Percentiles rank a stretch among this genome's conserved stretches.
These are phyloP conservation scores for Claviceps paspali DNA, from an alignment of 2,329 filamentous ascomycete species.

Conservation along the genomic window DNA sequence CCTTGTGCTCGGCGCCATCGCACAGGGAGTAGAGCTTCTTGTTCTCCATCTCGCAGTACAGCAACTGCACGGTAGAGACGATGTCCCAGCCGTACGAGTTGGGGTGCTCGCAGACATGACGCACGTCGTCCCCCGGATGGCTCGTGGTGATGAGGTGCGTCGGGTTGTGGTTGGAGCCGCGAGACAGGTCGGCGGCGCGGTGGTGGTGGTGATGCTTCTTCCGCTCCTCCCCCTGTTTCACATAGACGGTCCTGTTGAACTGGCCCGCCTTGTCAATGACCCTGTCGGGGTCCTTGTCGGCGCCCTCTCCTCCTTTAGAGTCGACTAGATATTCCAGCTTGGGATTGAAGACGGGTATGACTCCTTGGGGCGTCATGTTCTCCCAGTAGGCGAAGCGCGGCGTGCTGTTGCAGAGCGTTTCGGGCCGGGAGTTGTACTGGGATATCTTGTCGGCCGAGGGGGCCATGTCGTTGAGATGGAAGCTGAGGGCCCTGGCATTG, in stretches of 20 bases:
- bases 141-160: constrained; percentile 12
- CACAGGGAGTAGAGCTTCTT: constrained; percentile 15
- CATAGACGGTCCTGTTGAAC: constrained; percentile 7
- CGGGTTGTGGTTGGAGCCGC: background rate
- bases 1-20: constrained; percentile 1
- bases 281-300: constrained; percentile 6
- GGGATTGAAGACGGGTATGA: constrained; percentile 13
- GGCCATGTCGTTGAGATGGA: constrained; percentile 10
- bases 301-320: constrained; percentile 7
- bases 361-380: constrained; percentile 8
- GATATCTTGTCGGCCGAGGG: constrained; percentile 5
- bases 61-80: constrained; percentile 13
- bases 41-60: constrained; percentile 19
- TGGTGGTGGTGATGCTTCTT: too few relatives aligned
- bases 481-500: constrained; percentile 10
- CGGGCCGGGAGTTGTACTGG: constrained; percentile 6
- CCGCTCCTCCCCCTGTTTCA: constrained; percentile 5
- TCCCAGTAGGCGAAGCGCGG: constrained; percentile 11
- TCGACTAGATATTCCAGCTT: constrained; percentile 11
- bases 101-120: constrained; percentile 14
- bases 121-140: constrained; percentile 13
- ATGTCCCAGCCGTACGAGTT: constrained; percentile 18
- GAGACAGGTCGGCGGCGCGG: too few relatives aligned
- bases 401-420: constrained; percentile 9
- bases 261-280: constrained; percentile 6